Conservation (phyloP, 371 early-diverging fungal genomes). For the Rhizopus stolonifer region DNA sequence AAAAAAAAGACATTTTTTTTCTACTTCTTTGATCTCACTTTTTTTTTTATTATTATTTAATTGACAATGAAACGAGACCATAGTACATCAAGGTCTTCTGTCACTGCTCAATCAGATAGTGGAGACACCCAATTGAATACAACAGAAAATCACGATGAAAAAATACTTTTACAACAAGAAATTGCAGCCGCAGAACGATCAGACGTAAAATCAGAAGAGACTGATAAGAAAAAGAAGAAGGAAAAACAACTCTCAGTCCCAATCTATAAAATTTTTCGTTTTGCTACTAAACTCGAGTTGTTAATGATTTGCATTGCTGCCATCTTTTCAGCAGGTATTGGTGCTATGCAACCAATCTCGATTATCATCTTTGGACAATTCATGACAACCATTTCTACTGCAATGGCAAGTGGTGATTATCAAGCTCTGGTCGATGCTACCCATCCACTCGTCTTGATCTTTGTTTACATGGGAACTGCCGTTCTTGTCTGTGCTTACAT, state of each 20-base stretch:
- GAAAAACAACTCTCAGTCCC: conserved; percentile 38
- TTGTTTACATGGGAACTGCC: conserved; percentile 51
- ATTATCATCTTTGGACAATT: conserved; percentile 50
- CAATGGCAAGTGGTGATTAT: conserved; percentile 7
- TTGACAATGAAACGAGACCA: conserved; percentile 5
- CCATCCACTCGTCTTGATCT: conserved; percentile 31
- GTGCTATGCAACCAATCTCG: conserved; percentile 38
- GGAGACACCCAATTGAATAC: conserved; percentile 12
- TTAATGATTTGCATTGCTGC: conserved; percentile 26
- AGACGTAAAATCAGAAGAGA: background rate
- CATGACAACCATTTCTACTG: conserved; percentile 20
- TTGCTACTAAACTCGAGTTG: conserved; percentile 26
- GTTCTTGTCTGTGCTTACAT: conserved; percentile 36
- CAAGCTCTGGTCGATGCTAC: conserved; percentile 9
- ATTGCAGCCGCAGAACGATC: conserved; percentile 19
- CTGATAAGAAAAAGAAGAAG: conserved; percentile 29
- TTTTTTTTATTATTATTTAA: background rate
- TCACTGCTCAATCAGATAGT: conserved; percentile 22
- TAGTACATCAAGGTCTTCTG: conserved; percentile 23
- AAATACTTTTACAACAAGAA: conserved; percentile 21
- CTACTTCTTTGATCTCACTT: background rate
- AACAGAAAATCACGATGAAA: conserved; percentile 11
- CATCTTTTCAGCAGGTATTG: conserved; percentile 30
- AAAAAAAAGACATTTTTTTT: background rate
- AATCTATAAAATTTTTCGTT: conserved; percentile 34